Conservation (phyloP, 441 rosid genomes). For the Biscutella laevigata region DNA sequence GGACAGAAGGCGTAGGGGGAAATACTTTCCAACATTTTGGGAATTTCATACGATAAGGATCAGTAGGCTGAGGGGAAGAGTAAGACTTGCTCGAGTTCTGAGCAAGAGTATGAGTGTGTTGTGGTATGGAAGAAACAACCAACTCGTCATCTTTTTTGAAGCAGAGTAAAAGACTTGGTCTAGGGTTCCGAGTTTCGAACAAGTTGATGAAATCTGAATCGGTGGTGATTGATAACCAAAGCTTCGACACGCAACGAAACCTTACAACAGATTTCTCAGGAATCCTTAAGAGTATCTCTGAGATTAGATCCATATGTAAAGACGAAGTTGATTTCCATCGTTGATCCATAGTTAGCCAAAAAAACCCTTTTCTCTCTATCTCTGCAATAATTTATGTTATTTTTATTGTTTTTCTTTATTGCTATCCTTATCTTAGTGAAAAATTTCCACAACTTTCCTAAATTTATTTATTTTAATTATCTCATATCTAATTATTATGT, state of each 20-base stretch:
- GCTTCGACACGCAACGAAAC: constrained; percentile 8
- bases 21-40: not conserved
- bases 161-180: not conserved
- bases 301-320: too few relatives aligned
- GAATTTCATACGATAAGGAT: not conserved
- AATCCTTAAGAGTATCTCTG: not conserved
- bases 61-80: not conserved
- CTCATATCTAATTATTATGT: too few relatives aligned
- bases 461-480: too few relatives aligned
- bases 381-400: too few relatives aligned
- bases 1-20: not conserved
- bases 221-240: constrained; percentile 7
- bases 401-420: too few relatives aligned
- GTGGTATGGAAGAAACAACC: not conserved
- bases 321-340: too few relatives aligned
- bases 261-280: not conserved
- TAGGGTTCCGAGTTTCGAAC: not conserved
- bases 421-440: too few relatives aligned
- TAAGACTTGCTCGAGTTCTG: not conserved
- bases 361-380: too few relatives aligned
- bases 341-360: too few relatives aligned
- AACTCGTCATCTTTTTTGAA: not conserved
- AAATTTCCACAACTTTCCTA: too few relatives aligned
- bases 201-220: not conserved
- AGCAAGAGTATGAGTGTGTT: not conserved